Evolutionary conservation across 2,329 filamentous ascomycete species (phyloP).

Genomic region (Cladophialophora psammophila): DNA sequence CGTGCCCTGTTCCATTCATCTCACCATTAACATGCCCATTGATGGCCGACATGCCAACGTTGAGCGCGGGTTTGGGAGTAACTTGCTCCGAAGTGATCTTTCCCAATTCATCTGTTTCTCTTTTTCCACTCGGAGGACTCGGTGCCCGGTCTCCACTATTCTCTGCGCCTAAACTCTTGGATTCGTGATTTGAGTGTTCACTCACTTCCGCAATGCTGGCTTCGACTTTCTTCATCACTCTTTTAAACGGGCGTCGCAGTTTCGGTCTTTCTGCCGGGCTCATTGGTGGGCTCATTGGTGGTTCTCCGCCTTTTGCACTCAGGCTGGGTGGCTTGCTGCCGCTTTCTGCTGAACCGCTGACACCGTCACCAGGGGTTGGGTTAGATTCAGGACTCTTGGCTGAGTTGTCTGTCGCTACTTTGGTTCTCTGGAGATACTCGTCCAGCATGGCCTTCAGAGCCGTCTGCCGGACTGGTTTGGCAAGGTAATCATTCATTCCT

Average conservation of each 20-base stretch:
- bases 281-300: conserved; percentile 16
- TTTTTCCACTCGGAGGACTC: conserved; percentile 35
- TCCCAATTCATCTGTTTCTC: conserved; percentile 35
- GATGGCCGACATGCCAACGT: conserved; percentile 4
- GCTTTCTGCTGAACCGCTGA: conserved; percentile 19
- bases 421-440: conserved; percentile 60
- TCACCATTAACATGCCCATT: conserved; percentile 23
- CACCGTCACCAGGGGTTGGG: conserved; percentile 31
- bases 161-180: neutral
- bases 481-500: conserved; percentile 97
- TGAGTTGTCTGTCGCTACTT: conserved; percentile 20
- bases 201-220: conserved; percentile 20
- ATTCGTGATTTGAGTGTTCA: conserved; percentile 11
- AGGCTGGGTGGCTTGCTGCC: conserved; percentile 14
- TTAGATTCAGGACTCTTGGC: conserved; percentile 11
- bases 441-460: conserved; percentile 85
- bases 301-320: conserved; percentile 16
- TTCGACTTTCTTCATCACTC: conserved; percentile 36
- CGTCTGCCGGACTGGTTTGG: conserved; percentile 90
- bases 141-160: neutral
- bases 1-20: conserved; percentile 15
- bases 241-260: conserved; percentile 34
- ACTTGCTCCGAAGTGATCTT: conserved; percentile 34
- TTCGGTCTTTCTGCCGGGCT: conserved; percentile 32
- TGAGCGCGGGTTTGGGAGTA: conserved; percentile 15